Conservation (phyloP, 2,329 filamentous ascomycete genomes). For the Fusarium sp. region DNA sequence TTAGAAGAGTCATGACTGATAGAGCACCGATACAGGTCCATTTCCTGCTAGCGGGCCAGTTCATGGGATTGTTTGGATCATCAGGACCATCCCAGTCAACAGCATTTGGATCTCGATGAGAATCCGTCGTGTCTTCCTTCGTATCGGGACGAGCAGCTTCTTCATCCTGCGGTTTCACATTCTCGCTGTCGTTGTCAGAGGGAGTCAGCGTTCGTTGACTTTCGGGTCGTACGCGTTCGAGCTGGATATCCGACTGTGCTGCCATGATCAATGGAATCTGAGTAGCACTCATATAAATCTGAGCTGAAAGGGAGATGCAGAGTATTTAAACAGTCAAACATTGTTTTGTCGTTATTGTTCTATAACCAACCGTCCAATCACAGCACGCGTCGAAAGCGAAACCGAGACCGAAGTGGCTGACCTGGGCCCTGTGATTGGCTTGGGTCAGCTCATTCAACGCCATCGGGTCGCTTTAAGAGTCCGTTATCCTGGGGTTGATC, state of each 20-base stretch:
- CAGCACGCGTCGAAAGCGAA: background rate
- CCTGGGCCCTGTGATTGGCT: background rate
- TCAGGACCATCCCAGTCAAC: conserved; percentile 43
- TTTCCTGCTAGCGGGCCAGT: conserved; percentile 67
- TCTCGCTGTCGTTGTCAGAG: conserved; percentile 5
- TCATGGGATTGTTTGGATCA: conserved; percentile 71
- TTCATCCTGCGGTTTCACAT: conserved; percentile 14
- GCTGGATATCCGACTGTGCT: conserved; percentile 1
- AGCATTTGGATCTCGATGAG: conserved; percentile 35
- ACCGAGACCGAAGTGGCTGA: background rate
- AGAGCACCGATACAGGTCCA: conserved; percentile 51
- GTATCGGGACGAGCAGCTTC: conserved; percentile 9
- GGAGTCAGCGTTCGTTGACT: conserved; percentile 37
- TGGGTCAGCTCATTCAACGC: background rate
- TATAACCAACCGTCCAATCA: background rate
- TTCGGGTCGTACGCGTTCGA: conserved; percentile 24
- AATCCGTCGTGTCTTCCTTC: background rate
- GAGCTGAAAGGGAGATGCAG: background rate
- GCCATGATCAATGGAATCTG: conserved; percentile 7
- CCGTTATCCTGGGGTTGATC: background rate
- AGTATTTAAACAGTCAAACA: conserved; percentile 17
- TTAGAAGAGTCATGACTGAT: conserved; percentile 45
- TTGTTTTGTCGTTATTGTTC: too few relatives aligned
- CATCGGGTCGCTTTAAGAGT: background rate
- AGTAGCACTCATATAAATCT: background rate